phyloP scores from a whole-genome alignment of 176 grass and related monocot genomes.

The Oryza meyeriana region DNA sequence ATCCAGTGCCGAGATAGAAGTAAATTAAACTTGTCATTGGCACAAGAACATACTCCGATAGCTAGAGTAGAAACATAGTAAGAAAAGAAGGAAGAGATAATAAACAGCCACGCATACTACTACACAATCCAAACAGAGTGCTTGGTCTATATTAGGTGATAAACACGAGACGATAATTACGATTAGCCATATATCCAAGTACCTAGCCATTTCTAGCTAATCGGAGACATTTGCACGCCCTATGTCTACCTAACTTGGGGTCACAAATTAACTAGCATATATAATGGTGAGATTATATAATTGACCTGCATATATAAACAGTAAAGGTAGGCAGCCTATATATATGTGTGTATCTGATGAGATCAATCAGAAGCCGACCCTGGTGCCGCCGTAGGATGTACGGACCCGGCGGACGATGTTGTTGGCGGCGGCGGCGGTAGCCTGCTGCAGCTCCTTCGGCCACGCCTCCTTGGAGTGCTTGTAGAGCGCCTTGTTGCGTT shows the following conservation, averaged over 20 bases:
- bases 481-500: neutral
- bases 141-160: neutral
- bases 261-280: neutral
- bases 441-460: neutral
- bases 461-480: neutral
- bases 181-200: neutral
- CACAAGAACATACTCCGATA: too few species aligned
- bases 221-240: too few species aligned
- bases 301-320: neutral
- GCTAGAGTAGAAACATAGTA: neutral
- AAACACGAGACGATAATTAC: too few species aligned
- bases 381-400: neutral
- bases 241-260: too few species aligned
- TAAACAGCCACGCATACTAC: neutral
- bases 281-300: too few species aligned
- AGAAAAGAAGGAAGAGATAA: neutral
- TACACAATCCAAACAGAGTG: neutral
- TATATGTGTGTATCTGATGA: neutral
- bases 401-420: neutral
- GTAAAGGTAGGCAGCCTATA: neutral
- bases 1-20: too few species aligned
- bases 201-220: neutral
- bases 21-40: too few species aligned
- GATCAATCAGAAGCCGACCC: neutral
- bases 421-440: neutral